phyloP scores from a whole-genome alignment of 2,329 filamentous ascomycete species.

The Davidsoniella eucalypti region DNA sequence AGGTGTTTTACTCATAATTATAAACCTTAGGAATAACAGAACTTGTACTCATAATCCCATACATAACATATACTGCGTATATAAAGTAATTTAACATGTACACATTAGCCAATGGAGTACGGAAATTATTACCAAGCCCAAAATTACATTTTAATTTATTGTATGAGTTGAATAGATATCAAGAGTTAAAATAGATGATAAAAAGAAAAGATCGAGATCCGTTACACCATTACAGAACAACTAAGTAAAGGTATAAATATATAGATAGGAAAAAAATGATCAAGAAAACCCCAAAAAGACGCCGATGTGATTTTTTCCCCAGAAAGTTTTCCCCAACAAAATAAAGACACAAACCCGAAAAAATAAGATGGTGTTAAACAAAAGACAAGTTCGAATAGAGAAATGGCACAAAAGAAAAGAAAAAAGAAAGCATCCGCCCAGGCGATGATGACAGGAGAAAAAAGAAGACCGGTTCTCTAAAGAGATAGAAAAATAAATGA shows the following conservation, averaged over 20 bases:
- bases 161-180: background rate
- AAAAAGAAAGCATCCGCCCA: background rate
- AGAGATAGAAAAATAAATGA: slow-evolving; percentile 1
- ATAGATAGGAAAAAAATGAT: background rate
- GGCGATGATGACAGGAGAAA: background rate
- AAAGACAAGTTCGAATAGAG: slow-evolving; percentile 1
- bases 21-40: slow-evolving; percentile 3
- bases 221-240: background rate
- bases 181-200: background rate
- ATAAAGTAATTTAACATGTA: too few species aligned
- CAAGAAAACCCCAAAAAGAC: background rate
- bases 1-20: too few species aligned
- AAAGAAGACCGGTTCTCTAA: slow-evolving; percentile 1
- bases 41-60: background rate
- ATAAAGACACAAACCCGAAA: background rate
- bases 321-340: background rate
- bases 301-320: background rate
- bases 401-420: background rate
- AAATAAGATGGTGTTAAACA: background rate
- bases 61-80: too few species aligned
- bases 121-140: background rate
- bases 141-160: background rate
- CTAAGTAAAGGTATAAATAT: background rate
- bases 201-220: background rate
- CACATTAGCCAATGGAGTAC: too few species aligned